Evolutionary conservation across 352 stramenopile genomes (phyloP), one percentile per base, ranked within the genome.

Genomic region (Phytopythium kandeliae): DNA sequence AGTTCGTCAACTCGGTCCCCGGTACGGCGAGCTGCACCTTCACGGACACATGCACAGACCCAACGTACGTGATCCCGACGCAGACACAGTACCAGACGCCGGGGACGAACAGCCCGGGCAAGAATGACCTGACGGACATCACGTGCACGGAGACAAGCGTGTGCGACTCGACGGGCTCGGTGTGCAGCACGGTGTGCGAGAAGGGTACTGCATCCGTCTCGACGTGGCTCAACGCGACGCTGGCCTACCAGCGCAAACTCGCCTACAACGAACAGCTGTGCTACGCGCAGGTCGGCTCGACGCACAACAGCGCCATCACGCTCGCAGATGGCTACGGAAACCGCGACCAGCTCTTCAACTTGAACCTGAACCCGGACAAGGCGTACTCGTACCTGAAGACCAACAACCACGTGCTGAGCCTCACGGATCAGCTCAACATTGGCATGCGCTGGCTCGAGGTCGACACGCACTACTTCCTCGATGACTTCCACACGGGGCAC

Each of bases 391-490:
- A 67, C 51, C 64, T 87, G 43, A 78, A 83, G 57, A 87, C 75
- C 1, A 85, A 83, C 65, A 81, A 87, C 51, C 69, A 87, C n/a
- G 60, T 78, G 6, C 53, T 85, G 17, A 79, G 67, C 51, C 22
- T 87, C 9, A 69, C 64, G 3, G 77, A 88, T 44, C 72, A 86
- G 58, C 58, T 88, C 0, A 63, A 58, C 28, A 61, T 88, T 2
- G 77, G 77, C 34, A 65, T 88, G 49, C 69, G 77, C 4, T 83
- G 58, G 48, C 33, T 88, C 17, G 77, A 88, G 57, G 64, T 88
- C 22, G 74, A 88, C 52, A 77, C 73, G 22, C 77, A 88, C 59
- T 86, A 67, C 55, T 86, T 86, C 55, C 46, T 82, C 25, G 59
- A 71, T 11, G 64, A 85, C 24, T 63, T 88, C 22, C 70, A 67